phyloP scores from a whole-genome alignment of 2,329 filamentous ascomycete genomes.

The Alternaria burnsii region DNA sequence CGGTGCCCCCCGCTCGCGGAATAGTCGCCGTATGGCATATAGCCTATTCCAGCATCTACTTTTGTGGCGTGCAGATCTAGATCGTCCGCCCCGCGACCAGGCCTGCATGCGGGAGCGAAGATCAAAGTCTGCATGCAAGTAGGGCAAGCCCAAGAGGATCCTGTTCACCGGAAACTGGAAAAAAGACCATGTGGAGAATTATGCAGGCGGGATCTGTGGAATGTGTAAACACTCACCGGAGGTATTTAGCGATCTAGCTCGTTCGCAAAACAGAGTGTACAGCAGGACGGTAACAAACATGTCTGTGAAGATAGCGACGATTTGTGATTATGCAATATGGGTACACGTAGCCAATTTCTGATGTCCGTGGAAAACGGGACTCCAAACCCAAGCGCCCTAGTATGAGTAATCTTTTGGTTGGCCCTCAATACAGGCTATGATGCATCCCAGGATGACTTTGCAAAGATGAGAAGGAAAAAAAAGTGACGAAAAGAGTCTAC shows the following conservation, averaged over 20 bases:
- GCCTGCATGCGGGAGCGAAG: not conserved
- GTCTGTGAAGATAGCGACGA: not conserved
- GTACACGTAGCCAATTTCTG: not conserved
- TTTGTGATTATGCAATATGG: not conserved
- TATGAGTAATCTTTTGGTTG: constrained; percentile 5
- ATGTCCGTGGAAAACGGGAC: not conserved
- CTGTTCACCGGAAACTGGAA: not conserved
- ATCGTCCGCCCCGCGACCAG: not conserved
- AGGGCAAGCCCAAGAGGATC: too few relatives aligned
- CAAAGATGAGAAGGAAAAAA: not conserved
- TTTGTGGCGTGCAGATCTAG: constrained; percentile 3
- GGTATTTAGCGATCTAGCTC: not conserved
- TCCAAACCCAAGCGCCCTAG: not conserved
- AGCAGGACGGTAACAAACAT: not conserved
- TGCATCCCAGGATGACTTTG: not conserved
- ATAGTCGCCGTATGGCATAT: not conserved
- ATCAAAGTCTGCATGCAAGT: not conserved
- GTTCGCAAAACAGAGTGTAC: not conserved
- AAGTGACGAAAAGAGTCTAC: not conserved
- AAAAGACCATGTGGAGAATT: not conserved
- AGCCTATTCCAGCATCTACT: not conserved
- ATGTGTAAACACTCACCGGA: not conserved
- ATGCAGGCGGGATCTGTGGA: not conserved
- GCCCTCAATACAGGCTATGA: not conserved
- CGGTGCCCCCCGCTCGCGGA: not conserved